These are phyloP conservation scores for Fremontodendron californicum DNA, from an alignment of 345 rosid genomes.

Conservation along the genomic window DNA sequence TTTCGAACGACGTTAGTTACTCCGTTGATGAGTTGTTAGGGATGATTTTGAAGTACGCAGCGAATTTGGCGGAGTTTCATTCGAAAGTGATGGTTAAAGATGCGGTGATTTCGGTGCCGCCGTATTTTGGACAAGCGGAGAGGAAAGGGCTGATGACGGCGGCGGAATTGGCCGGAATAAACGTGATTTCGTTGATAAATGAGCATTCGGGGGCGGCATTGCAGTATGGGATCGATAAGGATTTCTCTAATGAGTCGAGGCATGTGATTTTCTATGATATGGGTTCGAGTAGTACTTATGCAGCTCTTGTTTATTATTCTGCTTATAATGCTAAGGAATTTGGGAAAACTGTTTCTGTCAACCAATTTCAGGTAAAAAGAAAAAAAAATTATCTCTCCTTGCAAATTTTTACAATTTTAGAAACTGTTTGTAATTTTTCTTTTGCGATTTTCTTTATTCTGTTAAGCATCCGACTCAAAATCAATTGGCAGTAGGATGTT, in stretches of 20 bases:
- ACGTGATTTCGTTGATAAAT: constrained; percentile 70
- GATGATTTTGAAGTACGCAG: constrained; percentile 74
- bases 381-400: not conserved
- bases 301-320: constrained; percentile 83
- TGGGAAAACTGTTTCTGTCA: constrained; percentile 82
- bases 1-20: constrained; percentile 46
- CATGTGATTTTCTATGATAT: constrained; percentile 92
- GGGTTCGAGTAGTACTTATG: constrained; percentile 92
- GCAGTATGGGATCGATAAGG: constrained; percentile 98
- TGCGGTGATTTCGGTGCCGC: constrained; percentile 78
- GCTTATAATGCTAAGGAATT: constrained; percentile 77
- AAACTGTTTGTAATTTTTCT: not conserved
- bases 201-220: constrained; percentile 97
- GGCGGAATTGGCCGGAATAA: constrained; percentile 86
- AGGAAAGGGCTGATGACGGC: constrained; percentile 83
- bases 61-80: constrained; percentile 75
- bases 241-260: constrained; percentile 79
- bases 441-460: not conserved
- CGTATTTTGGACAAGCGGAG: constrained; percentile 95
- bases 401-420: not conserved
- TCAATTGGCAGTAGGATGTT: not conserved
- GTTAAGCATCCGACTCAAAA: not conserved
- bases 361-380: constrained; percentile 85
- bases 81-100: constrained; percentile 65
- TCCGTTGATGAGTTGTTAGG: constrained; percentile 85